phyloP scores from a whole-genome alignment of 202 grass and related monocot genomes.

The Brachypodium distachyon region DNA sequence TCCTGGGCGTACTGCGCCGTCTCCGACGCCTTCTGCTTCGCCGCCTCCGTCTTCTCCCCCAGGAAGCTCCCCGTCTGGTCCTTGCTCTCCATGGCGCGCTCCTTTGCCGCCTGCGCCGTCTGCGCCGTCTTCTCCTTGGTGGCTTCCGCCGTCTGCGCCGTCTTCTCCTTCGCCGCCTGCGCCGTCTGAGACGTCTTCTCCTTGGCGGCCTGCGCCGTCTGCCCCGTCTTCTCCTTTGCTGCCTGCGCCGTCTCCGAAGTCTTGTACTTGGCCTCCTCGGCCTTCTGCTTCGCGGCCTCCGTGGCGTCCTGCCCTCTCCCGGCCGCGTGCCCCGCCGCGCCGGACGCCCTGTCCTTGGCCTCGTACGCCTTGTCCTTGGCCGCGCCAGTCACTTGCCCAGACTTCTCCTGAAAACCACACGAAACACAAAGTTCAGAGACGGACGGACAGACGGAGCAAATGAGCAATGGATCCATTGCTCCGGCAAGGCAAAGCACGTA shows the following conservation, averaged over 20 bases:
- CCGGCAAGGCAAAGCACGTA: neutral
- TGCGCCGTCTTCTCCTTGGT: neutral
- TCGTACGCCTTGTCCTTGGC: conserved; percentile 36
- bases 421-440: neutral
- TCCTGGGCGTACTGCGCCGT: conserved; percentile 14
- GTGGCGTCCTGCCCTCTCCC: conserved; percentile 18
- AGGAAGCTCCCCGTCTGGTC: conserved; percentile 22
- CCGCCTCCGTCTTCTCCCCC: conserved; percentile 2
- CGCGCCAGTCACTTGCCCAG: conserved; percentile 20
- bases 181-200: neutral
- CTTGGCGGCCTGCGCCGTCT: conserved; percentile 23
- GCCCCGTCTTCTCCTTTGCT: neutral
- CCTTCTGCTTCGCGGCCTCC: conserved; percentile 36
- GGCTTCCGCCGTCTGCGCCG: neutral
- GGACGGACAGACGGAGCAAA: too few species aligned
- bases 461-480: too few species aligned
- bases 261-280: conserved; percentile 18
- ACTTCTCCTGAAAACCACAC: conserved; percentile 43
- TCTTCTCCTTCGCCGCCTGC: neutral
- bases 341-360: conserved; percentile 21
- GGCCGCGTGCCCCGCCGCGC: neutral
- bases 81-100: conserved; percentile 9
- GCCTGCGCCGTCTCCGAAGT: neutral
- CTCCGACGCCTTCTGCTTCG: conserved; percentile 25
- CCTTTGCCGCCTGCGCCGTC: neutral